Percentiles rank a stretch among this genome's conserved stretches.
These are phyloP conservation scores for Cyclostephanos invisitatus DNA, from an alignment of 108 stramenopile genomes.

Conservation along the genomic window DNA sequence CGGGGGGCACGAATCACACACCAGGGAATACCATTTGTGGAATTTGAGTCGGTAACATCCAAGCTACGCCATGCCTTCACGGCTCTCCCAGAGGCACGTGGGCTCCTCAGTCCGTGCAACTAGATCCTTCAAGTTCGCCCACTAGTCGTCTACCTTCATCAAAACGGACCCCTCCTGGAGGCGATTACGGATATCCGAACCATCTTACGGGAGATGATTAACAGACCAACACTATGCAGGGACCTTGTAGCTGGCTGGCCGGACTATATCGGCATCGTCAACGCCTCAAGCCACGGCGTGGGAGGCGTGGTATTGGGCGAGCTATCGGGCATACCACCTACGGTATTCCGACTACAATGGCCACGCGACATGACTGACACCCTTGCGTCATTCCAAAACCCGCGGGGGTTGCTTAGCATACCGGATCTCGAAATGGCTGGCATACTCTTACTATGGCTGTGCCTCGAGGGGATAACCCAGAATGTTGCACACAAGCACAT, in stretches of 20 bases:
- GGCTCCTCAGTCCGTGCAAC: slow-evolving; percentile 2
- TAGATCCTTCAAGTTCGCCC: background rate
- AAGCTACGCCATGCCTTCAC: slow-evolving; percentile 17
- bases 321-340: background rate
- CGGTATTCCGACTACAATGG: slow-evolving; percentile 12
- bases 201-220: background rate
- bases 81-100: slow-evolving; percentile 1
- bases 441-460: slow-evolving; percentile 13
- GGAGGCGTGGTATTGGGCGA: slow-evolving; percentile 28
- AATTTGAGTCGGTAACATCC: slow-evolving; percentile 2
- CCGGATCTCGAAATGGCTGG: slow-evolving; percentile 44
- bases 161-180: background rate
- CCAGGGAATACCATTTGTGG: slow-evolving; percentile 1
- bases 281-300: background rate
- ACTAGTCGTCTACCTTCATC: background rate
- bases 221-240: slow-evolving; percentile 4
- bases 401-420: too few relatives aligned
- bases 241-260: slow-evolving; percentile 10
- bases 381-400: slow-evolving; percentile 12
- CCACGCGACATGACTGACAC: slow-evolving; percentile 10
- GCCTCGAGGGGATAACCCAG: background rate
- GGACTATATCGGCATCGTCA: slow-evolving; percentile 16
- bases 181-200: background rate
- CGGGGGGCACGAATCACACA: background rate
- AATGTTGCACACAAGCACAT: background rate